phyloP scores from a whole-genome alignment of 2,329 filamentous ascomycete genomes.

The Cercospora citrullina region DNA sequence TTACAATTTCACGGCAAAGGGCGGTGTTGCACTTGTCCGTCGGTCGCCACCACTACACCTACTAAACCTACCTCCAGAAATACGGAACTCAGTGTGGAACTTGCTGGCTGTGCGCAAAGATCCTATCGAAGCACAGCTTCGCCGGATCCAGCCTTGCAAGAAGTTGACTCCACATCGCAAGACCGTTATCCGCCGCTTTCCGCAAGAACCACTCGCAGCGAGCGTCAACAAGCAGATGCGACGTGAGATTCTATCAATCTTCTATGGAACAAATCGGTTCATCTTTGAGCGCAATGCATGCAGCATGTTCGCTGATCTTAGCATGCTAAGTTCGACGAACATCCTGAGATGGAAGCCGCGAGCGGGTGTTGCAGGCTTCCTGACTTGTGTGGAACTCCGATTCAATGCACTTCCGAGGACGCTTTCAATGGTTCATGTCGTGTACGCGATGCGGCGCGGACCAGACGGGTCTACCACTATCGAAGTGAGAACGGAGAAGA shows the following conservation, averaged over 20 bases:
- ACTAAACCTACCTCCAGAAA: constrained; percentile 24
- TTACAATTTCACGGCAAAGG: neutral
- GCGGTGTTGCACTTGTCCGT: constrained; percentile 9
- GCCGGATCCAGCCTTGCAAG: constrained; percentile 22
- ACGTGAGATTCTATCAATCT: constrained; percentile 25
- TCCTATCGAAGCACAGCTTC: constrained; percentile 27
- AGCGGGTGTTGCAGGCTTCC: constrained; percentile 17
- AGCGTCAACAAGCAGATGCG: constrained; percentile 25
- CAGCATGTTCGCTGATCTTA: constrained; percentile 16
- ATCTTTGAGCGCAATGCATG: constrained; percentile 23
- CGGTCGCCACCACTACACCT: constrained; percentile 22
- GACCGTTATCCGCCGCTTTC: constrained; percentile 24
- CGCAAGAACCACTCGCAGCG: constrained; percentile 21
- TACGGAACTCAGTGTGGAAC: constrained; percentile 26
- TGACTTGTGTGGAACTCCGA: constrained; percentile 17
- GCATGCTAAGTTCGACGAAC: constrained; percentile 20
- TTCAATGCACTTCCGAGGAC: constrained; percentile 13
- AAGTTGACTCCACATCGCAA: constrained; percentile 11
- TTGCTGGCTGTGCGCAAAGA: constrained; percentile 19
- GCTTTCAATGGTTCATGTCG: constrained; percentile 9
- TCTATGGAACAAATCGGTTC: constrained; percentile 26
- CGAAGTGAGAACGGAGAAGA: constrained; percentile 16
- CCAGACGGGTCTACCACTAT: constrained; percentile 14
- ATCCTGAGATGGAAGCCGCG: constrained; percentile 23
- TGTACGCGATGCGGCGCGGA: constrained; percentile 16